Evolutionary conservation across 2,329 filamentous ascomycete species (phyloP).

Genomic region (Colletotrichum sojae): DNA sequence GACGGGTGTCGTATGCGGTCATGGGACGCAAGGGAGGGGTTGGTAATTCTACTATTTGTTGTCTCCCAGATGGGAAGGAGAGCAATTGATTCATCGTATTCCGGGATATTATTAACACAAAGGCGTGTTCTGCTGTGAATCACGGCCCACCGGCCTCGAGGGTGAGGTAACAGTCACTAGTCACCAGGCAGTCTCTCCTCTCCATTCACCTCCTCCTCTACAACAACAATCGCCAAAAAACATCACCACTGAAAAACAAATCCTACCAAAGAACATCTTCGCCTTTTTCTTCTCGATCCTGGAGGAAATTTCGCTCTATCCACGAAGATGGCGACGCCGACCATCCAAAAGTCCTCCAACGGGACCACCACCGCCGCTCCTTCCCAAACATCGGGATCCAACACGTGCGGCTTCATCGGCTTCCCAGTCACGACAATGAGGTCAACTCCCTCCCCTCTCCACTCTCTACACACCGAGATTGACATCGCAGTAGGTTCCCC

Average conservation of each 20-base stretch:
- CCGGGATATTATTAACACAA: no score
- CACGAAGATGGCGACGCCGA: background rate
- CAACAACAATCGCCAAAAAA: no score
- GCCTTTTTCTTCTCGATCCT: background rate
- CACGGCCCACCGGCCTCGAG: no score
- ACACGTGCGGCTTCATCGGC: conserved; percentile 21
- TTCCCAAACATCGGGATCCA: background rate
- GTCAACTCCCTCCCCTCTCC: background rate
- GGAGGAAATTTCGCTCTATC: background rate
- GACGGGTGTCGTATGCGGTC: background rate
- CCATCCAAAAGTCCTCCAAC: background rate
- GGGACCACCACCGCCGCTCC: background rate
- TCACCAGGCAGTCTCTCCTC: no score
- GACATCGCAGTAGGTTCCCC: background rate
- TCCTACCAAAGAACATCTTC: background rate
- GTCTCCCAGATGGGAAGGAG: background rate
- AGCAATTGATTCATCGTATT: background rate
- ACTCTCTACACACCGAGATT: background rate
- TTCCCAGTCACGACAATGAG: background rate
- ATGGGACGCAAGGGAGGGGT: background rate
- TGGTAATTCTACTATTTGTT: background rate
- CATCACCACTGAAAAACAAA: no score
- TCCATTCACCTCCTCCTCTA: no score
- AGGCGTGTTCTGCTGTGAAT: no score
- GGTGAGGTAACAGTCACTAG: no score